Evolutionary conservation across 1,139 yeast species (phyloP).

Genomic region (Arxiozyma bovina): DNA sequence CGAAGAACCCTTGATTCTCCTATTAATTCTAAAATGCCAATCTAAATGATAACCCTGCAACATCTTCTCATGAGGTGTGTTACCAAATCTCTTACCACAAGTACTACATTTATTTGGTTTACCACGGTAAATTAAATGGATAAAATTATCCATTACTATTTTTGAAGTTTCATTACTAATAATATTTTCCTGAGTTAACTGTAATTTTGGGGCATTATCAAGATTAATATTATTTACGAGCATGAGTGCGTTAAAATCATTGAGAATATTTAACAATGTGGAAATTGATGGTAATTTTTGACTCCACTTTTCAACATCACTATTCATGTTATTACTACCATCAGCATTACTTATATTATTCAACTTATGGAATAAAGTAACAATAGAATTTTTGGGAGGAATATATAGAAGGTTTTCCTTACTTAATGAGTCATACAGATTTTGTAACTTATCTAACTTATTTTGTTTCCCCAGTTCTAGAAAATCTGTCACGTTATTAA

Average conservation of each 20-base stretch:
- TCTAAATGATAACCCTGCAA: slow-evolving; percentile 65
- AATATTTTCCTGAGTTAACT: slow-evolving; percentile 25
- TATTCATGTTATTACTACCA: slow-evolving; percentile 1
- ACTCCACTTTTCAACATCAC: background rate
- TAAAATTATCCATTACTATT: slow-evolving; percentile 21
- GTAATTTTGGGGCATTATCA: slow-evolving; percentile 24
- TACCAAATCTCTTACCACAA: slow-evolving; percentile 80
- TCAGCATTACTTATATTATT: slow-evolving; percentile 5
- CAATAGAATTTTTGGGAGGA: slow-evolving; percentile 26
- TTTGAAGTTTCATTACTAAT: slow-evolving; percentile 18
- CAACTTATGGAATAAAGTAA: slow-evolving; percentile 20
- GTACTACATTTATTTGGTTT: slow-evolving; percentile 78
- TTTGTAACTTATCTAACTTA: slow-evolving; percentile 17
- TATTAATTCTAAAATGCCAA: slow-evolving; percentile 94
- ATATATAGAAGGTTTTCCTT: slow-evolving; percentile 19
- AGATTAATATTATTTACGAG: slow-evolving; percentile 25
- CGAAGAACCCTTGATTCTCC: slow-evolving; percentile 48
- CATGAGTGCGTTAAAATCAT: slow-evolving; percentile 27
- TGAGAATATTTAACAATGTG: slow-evolving; percentile 22
- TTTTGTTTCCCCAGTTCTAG: slow-evolving; percentile 16
- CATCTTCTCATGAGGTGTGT: slow-evolving; percentile 49
- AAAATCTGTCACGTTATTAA: slow-evolving; percentile 3
- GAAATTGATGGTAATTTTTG: slow-evolving; percentile 21
- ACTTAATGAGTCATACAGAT: slow-evolving; percentile 19
- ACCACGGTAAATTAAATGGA: slow-evolving; percentile 28